phyloP scores from a whole-genome alignment of 2,329 filamentous ascomycete genomes.

The Didymellaceae sp. region DNA sequence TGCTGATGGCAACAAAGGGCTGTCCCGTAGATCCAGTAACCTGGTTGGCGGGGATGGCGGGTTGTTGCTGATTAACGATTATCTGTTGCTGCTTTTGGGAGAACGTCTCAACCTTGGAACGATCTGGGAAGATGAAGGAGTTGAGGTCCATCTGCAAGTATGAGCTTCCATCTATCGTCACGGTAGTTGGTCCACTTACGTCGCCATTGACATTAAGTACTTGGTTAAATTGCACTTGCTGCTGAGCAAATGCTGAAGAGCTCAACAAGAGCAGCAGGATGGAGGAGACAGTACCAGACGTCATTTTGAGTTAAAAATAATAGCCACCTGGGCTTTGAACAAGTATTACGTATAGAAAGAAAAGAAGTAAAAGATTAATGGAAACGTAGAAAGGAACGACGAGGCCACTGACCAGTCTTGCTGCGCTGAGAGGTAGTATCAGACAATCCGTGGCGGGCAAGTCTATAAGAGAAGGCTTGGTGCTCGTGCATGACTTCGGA shows the following conservation, averaged over 20 bases:
- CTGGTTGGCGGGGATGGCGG: constrained; percentile 44
- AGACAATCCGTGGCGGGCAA: constrained; percentile 19
- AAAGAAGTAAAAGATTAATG: constrained; percentile 27
- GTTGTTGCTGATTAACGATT: constrained; percentile 50
- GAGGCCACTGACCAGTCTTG: constrained; percentile 41
- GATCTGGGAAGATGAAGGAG: constrained; percentile 47
- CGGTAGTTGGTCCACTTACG: constrained; percentile 28
- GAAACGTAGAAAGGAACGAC: constrained; percentile 35
- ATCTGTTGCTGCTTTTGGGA: constrained; percentile 48
- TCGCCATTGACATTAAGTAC: constrained; percentile 50
- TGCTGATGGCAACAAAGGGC: constrained; percentile 44
- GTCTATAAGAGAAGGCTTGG: constrained; percentile 34
- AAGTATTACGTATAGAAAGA: constrained; percentile 33
- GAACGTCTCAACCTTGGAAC: constrained; percentile 47
- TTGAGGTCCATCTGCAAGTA: constrained; percentile 44
- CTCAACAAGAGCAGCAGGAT: constrained; percentile 39
- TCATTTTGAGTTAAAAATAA: constrained; percentile 35
- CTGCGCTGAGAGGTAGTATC: constrained; percentile 30
- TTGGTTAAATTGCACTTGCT: constrained; percentile 46
- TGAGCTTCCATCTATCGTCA: constrained; percentile 9
- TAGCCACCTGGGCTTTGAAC: constrained; percentile 43
- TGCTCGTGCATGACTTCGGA: constrained; percentile 15
- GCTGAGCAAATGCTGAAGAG: constrained; percentile 36
- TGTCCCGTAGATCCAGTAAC: constrained; percentile 47
- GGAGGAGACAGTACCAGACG: constrained; percentile 47